A percentile compares a stretch with the other conserved stretches of the same genome.
These are phyloP conservation scores for Blastocladiella emersonii DNA, from an alignment of 371 early-diverging fungal genomes.

Conservation along the genomic window DNA sequence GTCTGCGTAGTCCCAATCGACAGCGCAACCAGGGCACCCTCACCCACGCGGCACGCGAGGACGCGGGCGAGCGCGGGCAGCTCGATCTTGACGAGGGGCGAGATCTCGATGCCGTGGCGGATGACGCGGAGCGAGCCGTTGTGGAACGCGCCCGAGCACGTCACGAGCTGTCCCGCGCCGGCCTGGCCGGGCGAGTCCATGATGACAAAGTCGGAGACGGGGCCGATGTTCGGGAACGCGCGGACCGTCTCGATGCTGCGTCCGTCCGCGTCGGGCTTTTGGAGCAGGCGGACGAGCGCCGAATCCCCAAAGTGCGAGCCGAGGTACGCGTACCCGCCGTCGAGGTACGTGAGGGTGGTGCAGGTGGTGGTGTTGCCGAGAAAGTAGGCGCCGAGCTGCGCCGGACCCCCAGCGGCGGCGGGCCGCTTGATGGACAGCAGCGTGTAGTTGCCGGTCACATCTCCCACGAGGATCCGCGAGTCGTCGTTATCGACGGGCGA, in stretches of 20 bases:
- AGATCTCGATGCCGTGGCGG: constrained; percentile 75
- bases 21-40: no score
- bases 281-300: constrained; percentile 37
- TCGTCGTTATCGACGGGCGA: constrained; percentile 27
- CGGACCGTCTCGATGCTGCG: constrained; percentile 37
- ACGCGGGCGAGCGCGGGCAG: constrained; percentile 47
- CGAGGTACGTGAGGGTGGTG: constrained; percentile 52
- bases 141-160: constrained; percentile 67
- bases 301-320: constrained; percentile 79
- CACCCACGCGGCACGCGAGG: constrained; percentile 11
- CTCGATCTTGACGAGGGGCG: constrained; percentile 37
- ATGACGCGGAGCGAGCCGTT: constrained; percentile 67
- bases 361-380: constrained; percentile 30
- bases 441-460: constrained; percentile 50
- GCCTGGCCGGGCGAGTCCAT: constrained; percentile 58
- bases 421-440: constrained; percentile 27
- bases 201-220: constrained; percentile 72
- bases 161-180: constrained; percentile 62
- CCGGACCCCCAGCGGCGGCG: constrained; percentile 8
- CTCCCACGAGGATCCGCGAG: constrained; percentile 53
- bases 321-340: constrained; percentile 48
- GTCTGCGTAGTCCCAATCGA: background rate
- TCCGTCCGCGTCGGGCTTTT: constrained; percentile 17
- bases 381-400: background rate
- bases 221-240: constrained; percentile 60